Conservation (phyloP, 2,329 filamentous ascomycete genomes). For the Aurifilum marmelostoma region DNA sequence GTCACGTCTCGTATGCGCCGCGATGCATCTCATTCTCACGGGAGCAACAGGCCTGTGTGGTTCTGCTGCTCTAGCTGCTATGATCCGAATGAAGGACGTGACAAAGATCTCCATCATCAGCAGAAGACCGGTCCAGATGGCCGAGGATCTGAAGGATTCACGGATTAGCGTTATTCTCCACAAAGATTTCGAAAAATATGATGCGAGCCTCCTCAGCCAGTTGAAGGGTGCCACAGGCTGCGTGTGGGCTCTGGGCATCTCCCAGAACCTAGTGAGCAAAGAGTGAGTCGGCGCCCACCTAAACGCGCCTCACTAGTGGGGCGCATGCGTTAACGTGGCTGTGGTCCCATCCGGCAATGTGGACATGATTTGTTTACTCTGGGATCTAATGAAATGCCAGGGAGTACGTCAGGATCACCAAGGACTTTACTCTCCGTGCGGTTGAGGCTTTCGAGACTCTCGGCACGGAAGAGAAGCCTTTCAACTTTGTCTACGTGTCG, state of each 20-base stretch:
- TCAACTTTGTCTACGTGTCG: constrained; percentile 74
- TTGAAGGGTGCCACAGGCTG: constrained; percentile 68
- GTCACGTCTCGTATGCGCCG: constrained; percentile 11
- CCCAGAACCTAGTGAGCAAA: constrained; percentile 60
- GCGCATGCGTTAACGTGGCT: too few species aligned
- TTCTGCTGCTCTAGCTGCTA: constrained; percentile 62
- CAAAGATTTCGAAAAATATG: constrained; percentile 66
- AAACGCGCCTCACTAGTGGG: too few species aligned
- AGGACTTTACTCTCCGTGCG: constrained; percentile 66
- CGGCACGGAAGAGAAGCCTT: constrained; percentile 48
- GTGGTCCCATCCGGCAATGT: too few species aligned
- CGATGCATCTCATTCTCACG: constrained; percentile 68
- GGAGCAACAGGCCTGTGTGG: constrained; percentile 71
- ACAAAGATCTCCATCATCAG: constrained; percentile 70
- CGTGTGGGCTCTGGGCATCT: constrained; percentile 75
- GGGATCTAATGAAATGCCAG: constrained; percentile 33
- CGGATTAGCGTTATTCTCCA: constrained; percentile 70
- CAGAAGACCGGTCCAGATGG: constrained; percentile 66
- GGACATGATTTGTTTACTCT: not conserved
- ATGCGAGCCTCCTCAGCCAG: constrained; percentile 57
- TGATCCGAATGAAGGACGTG: constrained; percentile 59
- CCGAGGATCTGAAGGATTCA: constrained; percentile 57
- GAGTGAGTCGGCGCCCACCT: constrained; percentile 48
- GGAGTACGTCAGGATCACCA: constrained; percentile 70
- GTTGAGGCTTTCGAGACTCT: constrained; percentile 62